A percentile compares a stretch with the other conserved stretches of the same genome.
These are phyloP conservation scores for Effrenium voratum DNA, from an alignment of 73 alveolate species.

Conservation along the genomic window DNA sequence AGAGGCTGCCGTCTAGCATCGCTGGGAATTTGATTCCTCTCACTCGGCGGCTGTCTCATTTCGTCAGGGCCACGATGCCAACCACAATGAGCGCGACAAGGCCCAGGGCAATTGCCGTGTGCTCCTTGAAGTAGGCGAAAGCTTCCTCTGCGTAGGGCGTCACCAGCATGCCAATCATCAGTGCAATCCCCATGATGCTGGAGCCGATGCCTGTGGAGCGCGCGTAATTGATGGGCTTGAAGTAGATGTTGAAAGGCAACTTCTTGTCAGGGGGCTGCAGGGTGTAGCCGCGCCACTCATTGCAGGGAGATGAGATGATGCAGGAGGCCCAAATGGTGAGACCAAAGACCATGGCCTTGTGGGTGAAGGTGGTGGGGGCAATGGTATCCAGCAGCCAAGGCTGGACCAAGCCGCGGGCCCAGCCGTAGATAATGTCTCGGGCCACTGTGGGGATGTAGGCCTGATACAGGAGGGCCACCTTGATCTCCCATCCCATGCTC, in stretches of 20 bases:
- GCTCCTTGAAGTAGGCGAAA: neutral
- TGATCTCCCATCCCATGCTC: constrained; percentile 86
- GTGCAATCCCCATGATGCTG: neutral
- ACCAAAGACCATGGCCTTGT: constrained; percentile 84
- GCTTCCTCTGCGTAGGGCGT: neutral
- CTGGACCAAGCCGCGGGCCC: constrained; percentile 46
- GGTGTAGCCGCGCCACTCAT: constrained; percentile 52
- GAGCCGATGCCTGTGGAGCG: constrained; percentile 35
- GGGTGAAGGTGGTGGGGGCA: constrained; percentile 32
- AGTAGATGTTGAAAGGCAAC: constrained; percentile 33
- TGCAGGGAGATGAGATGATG: constrained; percentile 35
- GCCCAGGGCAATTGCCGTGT: too few relatives aligned
- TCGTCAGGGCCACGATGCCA: neutral
- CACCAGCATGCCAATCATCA: neutral
- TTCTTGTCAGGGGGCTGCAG: constrained; percentile 44
- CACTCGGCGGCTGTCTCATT: too few relatives aligned
- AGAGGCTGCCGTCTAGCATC: too few relatives aligned
- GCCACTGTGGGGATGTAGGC: constrained; percentile 61
- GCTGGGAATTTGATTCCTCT: too few relatives aligned
- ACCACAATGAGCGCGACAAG: neutral
- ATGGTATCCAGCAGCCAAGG: constrained; percentile 6
- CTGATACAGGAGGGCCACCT: constrained; percentile 16
- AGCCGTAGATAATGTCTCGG: constrained; percentile 73
- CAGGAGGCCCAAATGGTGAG: constrained; percentile 79
- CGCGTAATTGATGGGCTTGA: constrained; percentile 47